These are phyloP conservation scores for Flaveria sonorensis DNA, from an alignment of 129 eudicot genomes.

Conservation along the genomic window DNA sequence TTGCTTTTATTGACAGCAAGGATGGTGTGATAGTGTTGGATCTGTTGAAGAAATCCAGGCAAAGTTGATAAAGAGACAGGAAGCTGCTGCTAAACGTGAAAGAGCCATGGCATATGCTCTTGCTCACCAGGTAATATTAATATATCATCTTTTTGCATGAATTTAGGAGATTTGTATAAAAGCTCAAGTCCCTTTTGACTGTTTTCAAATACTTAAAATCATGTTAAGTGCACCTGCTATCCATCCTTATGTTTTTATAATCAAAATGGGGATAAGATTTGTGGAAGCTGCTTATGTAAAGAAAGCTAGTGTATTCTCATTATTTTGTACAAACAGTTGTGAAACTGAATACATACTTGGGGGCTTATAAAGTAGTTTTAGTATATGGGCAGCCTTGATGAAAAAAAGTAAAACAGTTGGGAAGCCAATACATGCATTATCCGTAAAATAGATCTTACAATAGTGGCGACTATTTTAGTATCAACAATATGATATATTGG, in stretches of 20 bases:
- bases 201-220: not conserved
- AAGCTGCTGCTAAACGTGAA: slow-evolving; percentile 98
- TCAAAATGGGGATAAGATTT: too few relatives aligned
- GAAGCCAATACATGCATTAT: too few relatives aligned
- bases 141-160: not conserved
- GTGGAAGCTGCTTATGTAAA: not conserved
- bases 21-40: slow-evolving; percentile 94
- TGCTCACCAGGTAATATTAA: slow-evolving; percentile 77
- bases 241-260: too few relatives aligned
- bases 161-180: not conserved
- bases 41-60: slow-evolving; percentile 95
- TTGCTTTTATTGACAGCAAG: slow-evolving; percentile 54
- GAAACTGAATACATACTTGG: not conserved
- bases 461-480: too few relatives aligned
- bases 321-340: too few relatives aligned
- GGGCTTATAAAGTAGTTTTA: not conserved
- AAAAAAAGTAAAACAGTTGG: too few relatives aligned
- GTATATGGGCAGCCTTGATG: not conserved
- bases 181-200: not conserved
- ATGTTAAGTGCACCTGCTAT: not conserved
- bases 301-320: not conserved
- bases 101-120: slow-evolving; percentile 99
- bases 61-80: slow-evolving; percentile 84
- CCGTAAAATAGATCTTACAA: too few relatives aligned
- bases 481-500: too few relatives aligned